Base-by-base conservation (phyloP, 345 rosid genomes). In the Gossypium arboreum region DNA sequence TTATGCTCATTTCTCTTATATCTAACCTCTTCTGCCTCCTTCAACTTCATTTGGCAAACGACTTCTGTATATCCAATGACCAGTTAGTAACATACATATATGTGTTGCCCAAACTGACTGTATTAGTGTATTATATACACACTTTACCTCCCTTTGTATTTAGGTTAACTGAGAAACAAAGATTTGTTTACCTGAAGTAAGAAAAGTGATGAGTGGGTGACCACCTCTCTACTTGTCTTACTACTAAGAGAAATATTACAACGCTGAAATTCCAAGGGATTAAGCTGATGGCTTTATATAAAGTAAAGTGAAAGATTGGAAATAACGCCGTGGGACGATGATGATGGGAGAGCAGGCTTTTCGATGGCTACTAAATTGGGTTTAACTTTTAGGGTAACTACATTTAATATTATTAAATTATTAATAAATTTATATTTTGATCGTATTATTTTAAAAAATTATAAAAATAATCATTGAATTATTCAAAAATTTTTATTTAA, bases 381-480 rank as follows among this genome's bases (percentile, higher is more conserved):
- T 29, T 34, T 34, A 34, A 34, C 1, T 34, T 34, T 34, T 34
- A 34, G 7, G 39, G 34, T 29, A 29, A 29, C 3, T 2, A 34
- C 39, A 2, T 27, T 0, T 3, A 3, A 0, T 0, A 3, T 3
- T 3, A 29, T 3, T 5, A 5, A 34, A 4, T 0, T 34, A 34
- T 34, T 34, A 4, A 7, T 34, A 34, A 34, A 0, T 34, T 34
- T 34, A 34, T 0, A 5, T 5, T 34, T 34, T 34, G 0, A 5
- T 34, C 0, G 5, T 34, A 1, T 0, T 5, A 34, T 34, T 34
- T 34, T 5, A 5, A 5, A 34, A 34, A 34, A 0, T 5, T 34
- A 34, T 0, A 34, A 34, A 29, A 34, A 4, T 34, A 5, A 1
- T 34, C 0, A 34, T 5, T 34, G 0, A 34, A 34, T 0, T 34